These are phyloP conservation scores for Azolla pinnata DNA, from an alignment of 75 land plant species.

Conservation along the genomic window DNA sequence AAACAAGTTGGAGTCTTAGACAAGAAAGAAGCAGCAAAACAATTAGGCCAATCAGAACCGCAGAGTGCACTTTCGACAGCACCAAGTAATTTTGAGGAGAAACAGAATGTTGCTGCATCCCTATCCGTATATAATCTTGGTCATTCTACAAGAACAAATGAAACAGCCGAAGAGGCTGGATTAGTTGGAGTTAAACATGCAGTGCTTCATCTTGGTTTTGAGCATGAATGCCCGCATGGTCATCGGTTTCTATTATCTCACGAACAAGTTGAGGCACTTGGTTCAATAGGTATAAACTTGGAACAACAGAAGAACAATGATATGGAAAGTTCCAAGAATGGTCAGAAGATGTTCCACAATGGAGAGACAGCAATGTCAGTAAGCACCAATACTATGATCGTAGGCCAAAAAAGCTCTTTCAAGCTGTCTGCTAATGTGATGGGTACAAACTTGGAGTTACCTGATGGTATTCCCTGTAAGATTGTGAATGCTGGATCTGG, in stretches of 20 bases:
- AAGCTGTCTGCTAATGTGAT: slow-evolving; percentile 5
- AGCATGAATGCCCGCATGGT: slow-evolving; percentile 91
- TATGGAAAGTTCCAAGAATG: too few species aligned
- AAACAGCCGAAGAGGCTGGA: background rate
- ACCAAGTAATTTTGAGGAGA: too few species aligned
- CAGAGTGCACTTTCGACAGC: too few species aligned
- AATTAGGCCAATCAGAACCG: background rate
- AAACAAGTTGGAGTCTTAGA: background rate
- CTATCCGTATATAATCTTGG: too few species aligned
- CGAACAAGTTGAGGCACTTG: slow-evolving; percentile 56
- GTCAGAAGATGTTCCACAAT: too few species aligned
- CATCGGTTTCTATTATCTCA: slow-evolving; percentile 77
- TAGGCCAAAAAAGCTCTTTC: too few species aligned
- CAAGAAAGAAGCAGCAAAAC: background rate
- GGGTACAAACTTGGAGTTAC: slow-evolving; percentile 12
- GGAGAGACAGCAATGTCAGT: too few species aligned
- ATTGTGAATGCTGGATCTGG: slow-evolving; percentile 46
- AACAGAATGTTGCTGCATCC: too few species aligned
- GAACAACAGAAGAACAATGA: too few species aligned
- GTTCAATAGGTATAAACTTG: slow-evolving; percentile 26
- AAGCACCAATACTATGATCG: too few species aligned
- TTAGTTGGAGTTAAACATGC: slow-evolving; percentile 7
- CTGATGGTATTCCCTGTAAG: slow-evolving; percentile 14
- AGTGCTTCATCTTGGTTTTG: slow-evolving; percentile 72
- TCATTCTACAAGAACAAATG: background rate